A percentile compares a stretch with the other conserved stretches of the same genome.
Conservation (phyloP, 2,329 filamentous ascomycete species). For the Pseudocercospora musae region DNA sequence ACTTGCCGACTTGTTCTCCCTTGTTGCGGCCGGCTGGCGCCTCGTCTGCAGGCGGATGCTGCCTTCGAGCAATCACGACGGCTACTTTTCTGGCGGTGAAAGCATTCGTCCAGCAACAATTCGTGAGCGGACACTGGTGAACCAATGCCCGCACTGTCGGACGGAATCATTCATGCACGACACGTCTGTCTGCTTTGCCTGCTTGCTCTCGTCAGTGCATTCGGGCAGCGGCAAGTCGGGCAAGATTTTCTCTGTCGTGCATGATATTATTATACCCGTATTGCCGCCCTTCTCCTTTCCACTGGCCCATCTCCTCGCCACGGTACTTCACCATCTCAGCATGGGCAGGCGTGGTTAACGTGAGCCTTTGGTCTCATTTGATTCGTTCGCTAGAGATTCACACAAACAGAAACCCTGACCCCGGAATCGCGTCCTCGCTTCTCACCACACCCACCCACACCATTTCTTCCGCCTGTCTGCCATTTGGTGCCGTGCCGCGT, state of each 20-base stretch:
- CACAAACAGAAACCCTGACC: neutral
- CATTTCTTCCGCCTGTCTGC: neutral
- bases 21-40: neutral
- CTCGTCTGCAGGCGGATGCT: slow-evolving; percentile 1
- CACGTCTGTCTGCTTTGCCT: slow-evolving; percentile 1
- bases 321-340: neutral
- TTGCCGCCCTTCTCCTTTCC: neutral
- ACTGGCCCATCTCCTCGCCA: slow-evolving; percentile 6
- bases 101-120: neutral
- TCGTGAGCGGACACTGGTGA: neutral
- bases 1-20: neutral
- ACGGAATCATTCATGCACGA: neutral
- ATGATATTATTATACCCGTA: neutral
- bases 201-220: neutral
- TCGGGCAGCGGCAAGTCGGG: neutral
- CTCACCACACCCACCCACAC: slow-evolving; percentile 1
- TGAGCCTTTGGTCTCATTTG: neutral
- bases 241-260: slow-evolving; percentile 2
- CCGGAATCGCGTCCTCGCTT: neutral
- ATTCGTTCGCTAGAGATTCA: slow-evolving; percentile 1
- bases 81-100: slow-evolving; percentile 4
- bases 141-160: neutral
- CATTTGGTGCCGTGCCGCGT: neutral
- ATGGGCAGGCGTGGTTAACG: slow-evolving; percentile 3
- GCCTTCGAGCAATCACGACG: slow-evolving; percentile 1